Conservation (phyloP, 768 basidiomycete species). For the Lactifluus pinguis region DNA sequence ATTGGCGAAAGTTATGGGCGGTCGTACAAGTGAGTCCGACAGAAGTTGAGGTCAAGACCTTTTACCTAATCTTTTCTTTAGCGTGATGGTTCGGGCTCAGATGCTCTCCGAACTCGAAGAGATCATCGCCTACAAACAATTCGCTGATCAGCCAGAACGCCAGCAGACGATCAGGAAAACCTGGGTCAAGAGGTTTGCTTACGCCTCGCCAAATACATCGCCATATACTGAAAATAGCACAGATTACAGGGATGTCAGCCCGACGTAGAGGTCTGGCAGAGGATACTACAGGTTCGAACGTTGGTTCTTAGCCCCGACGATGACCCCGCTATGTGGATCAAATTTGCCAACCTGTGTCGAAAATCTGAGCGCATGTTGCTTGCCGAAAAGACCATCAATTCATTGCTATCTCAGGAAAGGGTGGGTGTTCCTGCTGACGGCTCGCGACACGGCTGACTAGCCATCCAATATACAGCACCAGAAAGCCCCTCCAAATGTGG, state of each 20-base stretch:
- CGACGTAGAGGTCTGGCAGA: constrained; percentile 98
- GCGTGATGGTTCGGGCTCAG: constrained; percentile 94
- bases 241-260: constrained; percentile 94
- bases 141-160: constrained; percentile 88
- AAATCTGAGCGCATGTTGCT: constrained; percentile 91
- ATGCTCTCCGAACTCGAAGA: constrained; percentile 98
- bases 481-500: constrained; percentile 89
- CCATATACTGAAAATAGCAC: background rate
- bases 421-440: constrained; percentile 28
- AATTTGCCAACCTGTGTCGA: constrained; percentile 95
- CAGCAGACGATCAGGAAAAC: constrained; percentile 85
- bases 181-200: constrained; percentile 86
- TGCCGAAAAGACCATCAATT: constrained; percentile 95
- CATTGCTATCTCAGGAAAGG: constrained; percentile 68
- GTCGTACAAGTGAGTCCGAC: constrained; percentile 73
- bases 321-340: constrained; percentile 97
- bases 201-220: background rate
- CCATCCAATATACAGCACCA: constrained; percentile 27
- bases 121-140: constrained; percentile 92
- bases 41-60: background rate
- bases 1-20: constrained; percentile 96
- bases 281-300: constrained; percentile 91
- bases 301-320: constrained; percentile 89
- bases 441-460: background rate
- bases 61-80: constrained; percentile 27